Conservation (phyloP, 2,329 filamentous ascomycete species). For the Aspergillus ustus region DNA sequence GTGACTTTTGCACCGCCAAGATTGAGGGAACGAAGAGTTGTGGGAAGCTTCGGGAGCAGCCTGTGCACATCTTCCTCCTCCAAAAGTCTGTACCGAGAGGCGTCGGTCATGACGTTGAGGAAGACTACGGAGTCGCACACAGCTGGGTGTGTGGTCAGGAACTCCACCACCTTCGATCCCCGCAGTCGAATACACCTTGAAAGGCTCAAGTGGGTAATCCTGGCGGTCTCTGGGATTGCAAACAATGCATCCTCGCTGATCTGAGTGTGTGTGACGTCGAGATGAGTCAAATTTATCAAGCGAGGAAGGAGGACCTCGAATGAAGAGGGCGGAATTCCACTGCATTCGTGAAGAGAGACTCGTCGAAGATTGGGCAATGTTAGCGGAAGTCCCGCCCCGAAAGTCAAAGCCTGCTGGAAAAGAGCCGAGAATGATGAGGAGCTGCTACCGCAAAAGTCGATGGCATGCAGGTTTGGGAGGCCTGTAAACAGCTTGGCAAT, state of each 20-base stretch:
- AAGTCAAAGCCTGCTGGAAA: slow-evolving; percentile 61
- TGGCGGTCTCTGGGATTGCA: slow-evolving; percentile 72
- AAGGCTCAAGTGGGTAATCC: slow-evolving; percentile 76
- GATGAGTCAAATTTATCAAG: slow-evolving; percentile 71
- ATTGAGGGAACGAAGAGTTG: slow-evolving; percentile 72
- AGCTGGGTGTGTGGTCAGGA: slow-evolving; percentile 72
- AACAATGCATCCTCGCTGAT: slow-evolving; percentile 73
- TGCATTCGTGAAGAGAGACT: slow-evolving; percentile 78
- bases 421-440: slow-evolving; percentile 68
- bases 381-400: slow-evolving; percentile 53
- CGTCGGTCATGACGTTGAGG: slow-evolving; percentile 74
- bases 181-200: slow-evolving; percentile 74
- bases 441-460: slow-evolving; percentile 80
- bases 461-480: slow-evolving; percentile 65
- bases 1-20: slow-evolving; percentile 76
- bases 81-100: slow-evolving; percentile 72
- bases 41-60: slow-evolving; percentile 69
- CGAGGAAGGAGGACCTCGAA: slow-evolving; percentile 74
- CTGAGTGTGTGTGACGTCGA: slow-evolving; percentile 78
- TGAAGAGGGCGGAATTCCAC: slow-evolving; percentile 67
- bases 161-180: slow-evolving; percentile 69
- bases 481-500: slow-evolving; percentile 72
- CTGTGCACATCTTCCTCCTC: slow-evolving; percentile 67
- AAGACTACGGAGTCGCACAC: slow-evolving; percentile 68
- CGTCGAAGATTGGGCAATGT: slow-evolving; percentile 64